Evolutionary conservation across 179 eudicot species (phyloP), one percentile per base, ranked within the genome.

Genomic region (Actinidia arguta): DNA sequence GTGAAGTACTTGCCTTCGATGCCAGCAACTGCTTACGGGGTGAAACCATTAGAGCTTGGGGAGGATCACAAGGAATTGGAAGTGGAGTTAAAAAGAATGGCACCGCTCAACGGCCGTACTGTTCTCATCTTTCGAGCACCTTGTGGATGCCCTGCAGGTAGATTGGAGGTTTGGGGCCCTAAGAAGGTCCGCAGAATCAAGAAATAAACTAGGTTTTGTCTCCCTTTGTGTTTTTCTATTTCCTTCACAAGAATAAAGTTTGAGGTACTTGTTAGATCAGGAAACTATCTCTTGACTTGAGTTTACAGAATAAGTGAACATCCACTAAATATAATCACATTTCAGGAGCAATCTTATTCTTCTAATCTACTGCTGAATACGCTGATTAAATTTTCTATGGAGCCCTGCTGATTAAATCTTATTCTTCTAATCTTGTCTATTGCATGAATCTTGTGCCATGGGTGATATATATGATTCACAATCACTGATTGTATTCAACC

Each of bases 81-180:
- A 75, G 85, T 88, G 0, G 90, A 88, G 82, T 61, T 88, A 75
- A 88, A 88, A 83, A 83, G 82, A 68, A 88, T 88, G 90, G 90
- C 90, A 16, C 90, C 90, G 0, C 76, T 80, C 54, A 85, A 88
- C 73, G 90, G 90, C 4, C 82, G 90, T 24, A 88, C 90, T 4
- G 87, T 88, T 75, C 88, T 88, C 54, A 88, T 88, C 72, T 85
- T 88, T 59, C 86, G 90, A 39, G 87, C 88, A 17, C 88, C 83
- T 8, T 88, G 90, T 75, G 90, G 90, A 66, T 88, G 90, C 54
- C 90, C 90, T 50, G 86, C 79, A 0, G 88, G 88, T 9, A 83
- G 90, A 77, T 75, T 88, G 88, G 90, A 88, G 82, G 90, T 88
- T 76, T 88, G 90, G 90, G 90, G 90, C 3, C 58, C 78, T 56